Base-by-base conservation (phyloP, 331 rosid species). In the Erythrophleum ivorense region DNA sequence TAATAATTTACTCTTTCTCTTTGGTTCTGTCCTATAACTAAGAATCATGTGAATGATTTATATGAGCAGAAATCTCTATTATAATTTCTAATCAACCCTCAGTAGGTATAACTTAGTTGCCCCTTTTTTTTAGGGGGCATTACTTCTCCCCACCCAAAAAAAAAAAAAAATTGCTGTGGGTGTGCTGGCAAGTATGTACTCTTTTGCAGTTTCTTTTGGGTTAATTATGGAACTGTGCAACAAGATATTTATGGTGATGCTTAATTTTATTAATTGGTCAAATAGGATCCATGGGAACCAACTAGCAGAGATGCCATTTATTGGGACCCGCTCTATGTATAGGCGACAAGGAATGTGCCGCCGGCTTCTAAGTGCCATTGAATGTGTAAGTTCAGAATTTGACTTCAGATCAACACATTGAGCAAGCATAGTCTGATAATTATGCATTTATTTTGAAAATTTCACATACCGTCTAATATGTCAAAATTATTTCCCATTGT, bases 261-360 rank as follows among this genome's bases (percentile, higher is more conserved):
- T 53, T 70, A 18, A 21, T 11, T 54, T 64, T 84, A n/a, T 71
- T 67, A 24, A 83, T 74, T 84, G 78, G 83, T 80, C 63, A 76
- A 85, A 82, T 84, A 95, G 98, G 90, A 90, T 95, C 80, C 98
- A 87, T 75, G 98, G 98, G 75, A 86, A 86, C 84, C 83, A 84
- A 77, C 85, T 95, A 72, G 98, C 97, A 53, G 98, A 95, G 93
- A 95, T 95, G 97, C 98, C 98, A 76, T 95, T 92, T 81, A 84
- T 95, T 80, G 98, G 98, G 78, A 95, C 98, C 81, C 97, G 98
- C 75, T 80, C 88, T 77, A 84, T 90, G 92, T 90, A 90, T 70
- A 91, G 98, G 88, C 94, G 98, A 45, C 97, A 91, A 82, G 98
- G 98, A 80, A 92, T 95, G 98, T 90, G 93, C 87, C 94, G 97